A percentile compares a stretch with the other conserved stretches of the same genome.
These are phyloP conservation scores for Biscogniauxia mediterranea DNA, from an alignment of 2,329 filamentous ascomycete genomes.

Conservation along the genomic window DNA sequence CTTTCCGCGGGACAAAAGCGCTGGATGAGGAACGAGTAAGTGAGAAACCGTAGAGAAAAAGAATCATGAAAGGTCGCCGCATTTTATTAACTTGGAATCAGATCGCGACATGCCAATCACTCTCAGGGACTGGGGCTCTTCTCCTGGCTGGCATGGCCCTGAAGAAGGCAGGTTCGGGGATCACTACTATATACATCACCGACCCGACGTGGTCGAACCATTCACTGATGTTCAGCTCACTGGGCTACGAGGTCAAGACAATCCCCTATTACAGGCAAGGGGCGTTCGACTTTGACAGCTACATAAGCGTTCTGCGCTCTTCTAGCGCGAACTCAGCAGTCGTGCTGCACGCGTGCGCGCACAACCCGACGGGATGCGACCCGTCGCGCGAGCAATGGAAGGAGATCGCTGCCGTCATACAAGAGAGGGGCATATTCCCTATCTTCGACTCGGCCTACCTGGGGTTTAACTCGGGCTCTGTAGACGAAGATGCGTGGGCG, in stretches of 20 bases:
- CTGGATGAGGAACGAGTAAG: conserved; percentile 31
- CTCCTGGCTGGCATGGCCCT: conserved; percentile 36
- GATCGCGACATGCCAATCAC: conserved; percentile 31
- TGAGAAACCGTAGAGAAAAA: conserved; percentile 1
- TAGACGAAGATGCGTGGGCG: conserved; percentile 32
- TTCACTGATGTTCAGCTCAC: conserved; percentile 33
- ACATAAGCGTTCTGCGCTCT: conserved; percentile 26
- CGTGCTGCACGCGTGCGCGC: conserved; percentile 42
- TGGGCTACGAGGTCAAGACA: conserved; percentile 33
- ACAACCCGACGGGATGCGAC: conserved; percentile 43
- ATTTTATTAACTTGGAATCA: not conserved
- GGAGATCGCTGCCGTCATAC: conserved; percentile 25
- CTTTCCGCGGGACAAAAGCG: conserved; percentile 29
- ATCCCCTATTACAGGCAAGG: conserved; percentile 37
- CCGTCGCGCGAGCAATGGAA: conserved; percentile 35
- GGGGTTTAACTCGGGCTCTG: conserved; percentile 31
- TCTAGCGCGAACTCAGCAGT: conserved; percentile 30
- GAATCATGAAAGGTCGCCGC: not conserved
- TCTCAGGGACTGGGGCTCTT: conserved; percentile 42
- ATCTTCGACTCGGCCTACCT: conserved; percentile 36
- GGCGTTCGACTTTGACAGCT: conserved; percentile 33
- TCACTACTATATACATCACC: conserved; percentile 36
- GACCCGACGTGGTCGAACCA: conserved; percentile 44
- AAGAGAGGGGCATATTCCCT: conserved; percentile 27
- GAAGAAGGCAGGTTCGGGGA: conserved; percentile 22